These are phyloP conservation scores for Gymnopus androsaceus DNA, from an alignment of 1,284 basidiomycete genomes.

Conservation along the genomic window DNA sequence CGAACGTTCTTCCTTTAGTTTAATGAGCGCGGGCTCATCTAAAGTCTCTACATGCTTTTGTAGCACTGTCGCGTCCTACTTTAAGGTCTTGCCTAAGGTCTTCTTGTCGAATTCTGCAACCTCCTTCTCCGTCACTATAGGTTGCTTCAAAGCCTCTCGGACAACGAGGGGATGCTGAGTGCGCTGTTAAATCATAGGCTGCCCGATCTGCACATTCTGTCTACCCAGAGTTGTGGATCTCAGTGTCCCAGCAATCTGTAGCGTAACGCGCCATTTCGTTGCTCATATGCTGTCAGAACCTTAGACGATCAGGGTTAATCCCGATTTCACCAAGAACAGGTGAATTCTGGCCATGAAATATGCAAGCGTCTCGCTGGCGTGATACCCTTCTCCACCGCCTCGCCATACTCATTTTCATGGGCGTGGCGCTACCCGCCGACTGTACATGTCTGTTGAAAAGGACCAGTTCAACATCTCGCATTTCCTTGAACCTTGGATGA, in stretches of 20 bases:
- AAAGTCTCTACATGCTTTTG: conserved; percentile 72
- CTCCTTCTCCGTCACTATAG: conserved; percentile 65
- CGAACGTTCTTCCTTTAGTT: conserved; percentile 74
- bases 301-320: conserved; percentile 79
- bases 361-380: conserved; percentile 95
- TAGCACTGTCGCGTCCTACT: conserved; percentile 78
- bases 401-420: conserved; percentile 80
- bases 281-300: conserved; percentile 96
- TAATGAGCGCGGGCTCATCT: conserved; percentile 69
- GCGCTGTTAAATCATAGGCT: conserved; percentile 86
- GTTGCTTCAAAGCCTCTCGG: conserved; percentile 83
- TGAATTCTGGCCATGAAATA: conserved; percentile 96
- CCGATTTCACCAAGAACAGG: conserved; percentile 93
- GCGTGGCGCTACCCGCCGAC: conserved; percentile 69
- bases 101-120: conserved; percentile 88
- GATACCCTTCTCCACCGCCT: conserved; percentile 84
- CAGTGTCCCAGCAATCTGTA: conserved; percentile 98
- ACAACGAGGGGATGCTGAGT: conserved; percentile 72
- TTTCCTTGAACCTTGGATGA: conserved; percentile 84
- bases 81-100: conserved; percentile 85
- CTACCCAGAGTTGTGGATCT: conserved; percentile 97
- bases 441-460: conserved; percentile 88
- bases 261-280: conserved; percentile 99
- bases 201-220: conserved; percentile 98
- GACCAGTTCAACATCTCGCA: conserved; percentile 73